A percentile compares a stretch with the other conserved stretches of the same genome.
Evolutionary conservation across 2,329 filamentous ascomycete genomes (phyloP).

Genomic region (Graphilbum sp.): DNA sequence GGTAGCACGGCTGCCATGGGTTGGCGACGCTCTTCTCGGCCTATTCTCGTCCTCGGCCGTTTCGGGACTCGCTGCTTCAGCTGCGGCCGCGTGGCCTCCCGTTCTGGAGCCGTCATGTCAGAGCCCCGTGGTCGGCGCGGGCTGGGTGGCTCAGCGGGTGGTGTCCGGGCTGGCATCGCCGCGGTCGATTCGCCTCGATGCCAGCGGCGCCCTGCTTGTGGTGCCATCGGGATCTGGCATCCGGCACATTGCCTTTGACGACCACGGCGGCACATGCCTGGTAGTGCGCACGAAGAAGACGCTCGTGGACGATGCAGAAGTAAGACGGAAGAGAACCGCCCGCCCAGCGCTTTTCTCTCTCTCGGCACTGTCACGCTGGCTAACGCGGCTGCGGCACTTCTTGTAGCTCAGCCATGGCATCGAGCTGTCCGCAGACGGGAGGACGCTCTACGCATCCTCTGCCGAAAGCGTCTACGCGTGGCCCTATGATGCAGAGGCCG

Average conservation of each 20-base stretch:
- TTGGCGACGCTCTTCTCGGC: neutral
- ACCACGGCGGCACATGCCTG: slow-evolving; percentile 25
- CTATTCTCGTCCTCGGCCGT: neutral
- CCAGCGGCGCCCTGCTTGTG: slow-evolving; percentile 26
- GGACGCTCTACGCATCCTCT: slow-evolving; percentile 40
- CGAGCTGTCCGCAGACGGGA: slow-evolving; percentile 35
- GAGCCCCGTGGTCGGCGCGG: slow-evolving; percentile 14
- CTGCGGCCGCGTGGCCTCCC: slow-evolving; percentile 10
- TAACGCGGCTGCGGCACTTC: no score
- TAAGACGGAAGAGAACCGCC: neutral
- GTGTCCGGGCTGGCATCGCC: slow-evolving; percentile 19
- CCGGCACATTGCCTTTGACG: slow-evolving; percentile 21
- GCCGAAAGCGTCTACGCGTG: slow-evolving; percentile 42
- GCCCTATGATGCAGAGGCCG: slow-evolving; percentile 39
- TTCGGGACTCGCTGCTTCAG: neutral
- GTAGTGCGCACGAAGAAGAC: slow-evolving; percentile 19
- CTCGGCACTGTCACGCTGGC: no score
- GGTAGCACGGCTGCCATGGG: neutral
- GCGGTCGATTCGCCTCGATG: slow-evolving; percentile 28
- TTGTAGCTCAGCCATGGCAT: slow-evolving; percentile 39
- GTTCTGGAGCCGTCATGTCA: slow-evolving; percentile 12
- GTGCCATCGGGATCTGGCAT: slow-evolving; percentile 26
- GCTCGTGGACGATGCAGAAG: slow-evolving; percentile 12
- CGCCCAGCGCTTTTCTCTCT: no score
- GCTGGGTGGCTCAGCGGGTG: slow-evolving; percentile 19